Evolutionary conservation across 306 rosid species (phyloP), one percentile per base, ranked within the genome.

Genomic region (Ochetophila trinervis): DNA sequence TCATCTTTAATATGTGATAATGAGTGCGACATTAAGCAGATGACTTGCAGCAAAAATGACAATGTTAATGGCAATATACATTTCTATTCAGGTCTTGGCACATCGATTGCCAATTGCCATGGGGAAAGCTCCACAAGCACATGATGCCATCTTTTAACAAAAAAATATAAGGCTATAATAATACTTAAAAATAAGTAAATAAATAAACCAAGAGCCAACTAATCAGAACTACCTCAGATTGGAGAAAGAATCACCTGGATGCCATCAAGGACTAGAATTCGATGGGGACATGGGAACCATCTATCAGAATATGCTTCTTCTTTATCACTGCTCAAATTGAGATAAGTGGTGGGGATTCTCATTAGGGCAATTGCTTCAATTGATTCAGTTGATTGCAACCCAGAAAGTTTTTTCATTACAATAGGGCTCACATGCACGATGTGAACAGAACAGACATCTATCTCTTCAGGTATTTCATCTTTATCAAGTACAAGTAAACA

Each of bases 181-280:
- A 63, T 74, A 65, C 47, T 53, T 18, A 57, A 23, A 18, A 63
- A n/a, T n/a, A n/a, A n/a, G n/a, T 40, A n/a, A 42, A 40, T 14
- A 47, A 47, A 47, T 11, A 47, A 47, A 47, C 17, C 17, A 47
- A 11, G 16, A 44, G 49, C 11, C 49, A 75, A 19, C 24, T 14
- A 17, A 35, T 53, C 55, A 32, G 35, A 75, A 48, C 42, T 51
- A 65, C 62, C 30, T 63, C 16, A 40, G 34, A 11, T 57, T 53
- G 59, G 53, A 51, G 73, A 50, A 19, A 50, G 54, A 66, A 35
- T 80, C 65, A 92, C 96, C 98, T 87, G 98, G 64, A 92, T 80
- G 44, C 91, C 87, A 59, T 92, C 98, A 45, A 92, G 98, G 69
- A 84, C 98, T 70, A 92, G 77, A 57, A 92, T 77, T 60, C 96